phyloP scores from a whole-genome alignment of 495 filamentous ascomycete species.

The Hamigera avellanea region DNA sequence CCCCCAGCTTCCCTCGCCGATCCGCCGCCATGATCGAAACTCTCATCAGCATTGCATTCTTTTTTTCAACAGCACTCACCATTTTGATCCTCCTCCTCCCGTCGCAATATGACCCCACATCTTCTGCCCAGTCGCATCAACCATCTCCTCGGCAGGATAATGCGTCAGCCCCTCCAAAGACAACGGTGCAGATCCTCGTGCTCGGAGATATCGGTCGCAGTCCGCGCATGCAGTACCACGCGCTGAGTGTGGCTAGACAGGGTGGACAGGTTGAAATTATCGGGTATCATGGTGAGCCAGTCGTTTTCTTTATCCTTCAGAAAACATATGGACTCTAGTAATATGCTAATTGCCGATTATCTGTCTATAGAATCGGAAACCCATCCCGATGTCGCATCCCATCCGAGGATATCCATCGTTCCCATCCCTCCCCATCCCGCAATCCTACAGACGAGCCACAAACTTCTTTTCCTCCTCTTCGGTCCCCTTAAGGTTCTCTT shows the following conservation, averaged over 20 bases:
- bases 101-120: slow-evolving; percentile 31
- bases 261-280: slow-evolving; percentile 74
- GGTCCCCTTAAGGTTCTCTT: slow-evolving; percentile 80
- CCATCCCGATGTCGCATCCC: slow-evolving; percentile 61
- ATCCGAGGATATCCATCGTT: slow-evolving; percentile 54
- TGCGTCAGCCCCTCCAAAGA: slow-evolving; percentile 9
- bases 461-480: slow-evolving; percentile 65
- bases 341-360: slow-evolving; percentile 6
- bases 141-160: slow-evolving; percentile 9
- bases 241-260: slow-evolving; percentile 77
- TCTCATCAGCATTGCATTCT: slow-evolving; percentile 32
- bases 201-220: slow-evolving; percentile 95
- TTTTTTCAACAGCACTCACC: slow-evolving; percentile 37
- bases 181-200: slow-evolving; percentile 71
- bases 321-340: too few relatives aligned
- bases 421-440: slow-evolving; percentile 51
- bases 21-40: slow-evolving; percentile 27
- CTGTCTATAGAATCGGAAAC: slow-evolving; percentile 45
- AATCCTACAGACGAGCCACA: slow-evolving; percentile 52
- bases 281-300: slow-evolving; percentile 64
- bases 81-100: slow-evolving; percentile 39
- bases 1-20: not conserved
- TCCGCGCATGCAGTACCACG: slow-evolving; percentile 98
- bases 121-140: not conserved
- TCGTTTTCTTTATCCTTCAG: slow-evolving; percentile 5